These are phyloP conservation scores for Bimuria novae-zelandiae DNA, from an alignment of 2,329 filamentous ascomycete genomes.

Conservation along the genomic window DNA sequence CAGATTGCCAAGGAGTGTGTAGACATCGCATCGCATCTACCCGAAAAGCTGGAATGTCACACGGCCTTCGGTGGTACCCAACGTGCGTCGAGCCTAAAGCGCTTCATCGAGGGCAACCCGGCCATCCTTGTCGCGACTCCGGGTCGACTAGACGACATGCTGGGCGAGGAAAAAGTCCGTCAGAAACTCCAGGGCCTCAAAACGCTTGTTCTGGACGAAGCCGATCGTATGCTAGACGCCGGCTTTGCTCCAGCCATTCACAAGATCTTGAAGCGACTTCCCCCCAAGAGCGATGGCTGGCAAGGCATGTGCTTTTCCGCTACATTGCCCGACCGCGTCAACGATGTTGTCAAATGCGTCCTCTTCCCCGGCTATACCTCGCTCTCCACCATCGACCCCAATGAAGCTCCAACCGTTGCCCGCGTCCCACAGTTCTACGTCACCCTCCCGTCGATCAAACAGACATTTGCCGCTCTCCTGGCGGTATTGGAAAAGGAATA, in stretches of 20 bases:
- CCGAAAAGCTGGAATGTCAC: constrained; percentile 48
- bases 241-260: constrained; percentile 60
- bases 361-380: constrained; percentile 49
- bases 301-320: constrained; percentile 57
- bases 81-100: constrained; percentile 37
- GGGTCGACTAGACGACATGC: constrained; percentile 54
- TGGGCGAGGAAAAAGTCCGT: constrained; percentile 50
- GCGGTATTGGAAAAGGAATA: constrained; percentile 53
- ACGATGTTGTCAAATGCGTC: constrained; percentile 52
- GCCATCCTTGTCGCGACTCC: constrained; percentile 55
- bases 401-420: constrained; percentile 53
- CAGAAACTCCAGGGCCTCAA: constrained; percentile 52
- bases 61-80: constrained; percentile 51
- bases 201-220: constrained; percentile 52
- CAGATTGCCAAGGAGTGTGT: constrained; percentile 56
- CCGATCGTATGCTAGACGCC: constrained; percentile 55
- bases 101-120: constrained; percentile 43
- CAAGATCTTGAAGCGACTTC: constrained; percentile 56
- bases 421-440: constrained; percentile 56
- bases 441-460: constrained; percentile 48
- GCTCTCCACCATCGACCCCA: constrained; percentile 51
- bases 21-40: constrained; percentile 48
- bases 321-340: constrained; percentile 51
- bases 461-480: constrained; percentile 53
- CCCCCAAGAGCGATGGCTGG: constrained; percentile 55